A percentile compares a stretch with the other conserved stretches of the same genome.
Conservation (phyloP, 805 yeast species). For the Ogataea sp. region DNA sequence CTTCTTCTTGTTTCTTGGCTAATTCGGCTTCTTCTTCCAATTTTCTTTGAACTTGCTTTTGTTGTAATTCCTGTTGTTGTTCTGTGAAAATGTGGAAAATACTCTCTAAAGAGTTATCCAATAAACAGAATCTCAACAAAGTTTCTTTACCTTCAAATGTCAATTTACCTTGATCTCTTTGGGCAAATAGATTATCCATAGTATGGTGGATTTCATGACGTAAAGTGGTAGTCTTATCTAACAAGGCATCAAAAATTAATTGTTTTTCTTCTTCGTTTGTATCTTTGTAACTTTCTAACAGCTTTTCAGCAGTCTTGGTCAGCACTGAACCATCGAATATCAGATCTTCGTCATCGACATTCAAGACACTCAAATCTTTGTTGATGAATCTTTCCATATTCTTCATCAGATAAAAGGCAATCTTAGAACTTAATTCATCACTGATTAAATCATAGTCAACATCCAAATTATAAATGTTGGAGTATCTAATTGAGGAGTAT, state of each 20-base stretch:
- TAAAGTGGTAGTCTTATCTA: slow-evolving; percentile 41
- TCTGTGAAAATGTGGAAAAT: slow-evolving; percentile 37
- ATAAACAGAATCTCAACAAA: slow-evolving; percentile 41
- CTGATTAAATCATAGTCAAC: slow-evolving; percentile 44
- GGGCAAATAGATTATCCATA: slow-evolving; percentile 41
- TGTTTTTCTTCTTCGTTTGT: slow-evolving; percentile 29
- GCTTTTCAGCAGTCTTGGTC: slow-evolving; percentile 64
- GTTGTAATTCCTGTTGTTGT: slow-evolving; percentile 2
- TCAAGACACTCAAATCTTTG: slow-evolving; percentile 9
- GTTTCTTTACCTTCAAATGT: slow-evolving; percentile 50
- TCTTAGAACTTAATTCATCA: slow-evolving; percentile 44
- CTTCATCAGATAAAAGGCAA: slow-evolving; percentile 49
- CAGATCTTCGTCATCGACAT: slow-evolving; percentile 41
- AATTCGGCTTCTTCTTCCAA: not conserved
- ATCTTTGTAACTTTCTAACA: slow-evolving; percentile 34
- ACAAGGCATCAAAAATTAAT: slow-evolving; percentile 40
- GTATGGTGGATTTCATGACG: slow-evolving; percentile 43
- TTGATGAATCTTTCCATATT: slow-evolving; percentile 43
- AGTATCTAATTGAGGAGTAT: slow-evolving; percentile 41
- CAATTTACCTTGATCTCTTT: slow-evolving; percentile 36
- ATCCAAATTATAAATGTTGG: slow-evolving; percentile 44
- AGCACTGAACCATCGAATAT: slow-evolving; percentile 70
- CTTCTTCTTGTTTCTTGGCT: slow-evolving; percentile 1
- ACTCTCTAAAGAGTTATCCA: slow-evolving; percentile 47
- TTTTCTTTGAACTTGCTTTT: not conserved